Base-by-base conservation (phyloP, 441 rosid species). In the Jatropha podagrica region DNA sequence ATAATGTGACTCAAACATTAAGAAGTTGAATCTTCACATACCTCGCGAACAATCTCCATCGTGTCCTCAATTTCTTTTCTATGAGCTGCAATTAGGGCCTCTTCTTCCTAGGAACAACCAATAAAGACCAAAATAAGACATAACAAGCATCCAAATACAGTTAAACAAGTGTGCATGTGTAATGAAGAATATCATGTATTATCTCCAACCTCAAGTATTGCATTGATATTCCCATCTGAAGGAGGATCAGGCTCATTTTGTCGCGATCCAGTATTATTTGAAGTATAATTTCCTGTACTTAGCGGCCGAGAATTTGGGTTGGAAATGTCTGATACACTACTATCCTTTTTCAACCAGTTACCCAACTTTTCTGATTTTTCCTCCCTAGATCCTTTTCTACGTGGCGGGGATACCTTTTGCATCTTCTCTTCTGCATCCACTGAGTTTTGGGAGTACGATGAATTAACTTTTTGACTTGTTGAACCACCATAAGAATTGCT, bases 11-110 rank as follows among this genome's bases (percentile, higher is more conserved):
- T 60, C 20, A 72, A 27, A 18, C n/a, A 26, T 44, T 1, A 56
- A 54, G 49, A 27, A 62, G 32, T 59, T 14, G 11, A 23, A 38
- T 70, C 42, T 42, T 63, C 69, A 64, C 91, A 86, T 87, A 92
- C 99, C 85, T 96, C 99, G 2, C 97, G 98, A 74, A 92, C 98
- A 74, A 94, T 94, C 82, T 92, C 98, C 98, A 96, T 96, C 17
- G 98, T 96, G 77, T 96, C 97, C 87, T 96, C 99, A n/a, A 94
- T 96, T 85, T 96, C 98, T 88, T 96, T 94, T 81, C 98, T 87
- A 74, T 96, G 99, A 37, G 97, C 98, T 13, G 93, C 89, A 44
- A 94, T 90, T 75, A 96, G 83, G 65, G 97, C 97, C 81, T 91
- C 98, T 87, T 96, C 99, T 81, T 96, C 99, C 98, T 92, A 79